Percentiles rank a stretch among this genome's conserved stretches.
These are phyloP conservation scores for Syzygium aromaticum DNA, from an alignment of 345 rosid genomes.

Conservation along the genomic window DNA sequence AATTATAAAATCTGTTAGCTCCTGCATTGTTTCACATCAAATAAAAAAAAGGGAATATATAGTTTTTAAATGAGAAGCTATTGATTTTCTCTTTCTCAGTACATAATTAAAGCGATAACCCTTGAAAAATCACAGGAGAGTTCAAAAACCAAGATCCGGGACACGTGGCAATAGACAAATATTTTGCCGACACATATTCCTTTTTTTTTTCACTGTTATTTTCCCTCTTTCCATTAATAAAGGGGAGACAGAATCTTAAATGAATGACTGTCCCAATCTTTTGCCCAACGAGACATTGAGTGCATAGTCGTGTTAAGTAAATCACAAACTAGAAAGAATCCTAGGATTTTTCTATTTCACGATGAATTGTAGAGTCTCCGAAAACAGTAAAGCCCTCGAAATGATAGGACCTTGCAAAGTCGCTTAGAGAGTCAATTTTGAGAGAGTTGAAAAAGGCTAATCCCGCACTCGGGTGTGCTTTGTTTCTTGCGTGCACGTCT, in stretches of 20 bases:
- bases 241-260: not conserved
- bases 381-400: not conserved
- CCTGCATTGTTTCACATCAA: not conserved
- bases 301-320: not conserved
- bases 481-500: not conserved
- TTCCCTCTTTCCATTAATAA: not conserved
- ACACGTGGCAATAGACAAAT: not conserved
- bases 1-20: not conserved
- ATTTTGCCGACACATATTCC: not conserved
- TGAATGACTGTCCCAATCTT: not conserved
- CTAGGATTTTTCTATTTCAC: not conserved
- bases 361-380: not conserved
- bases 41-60: not conserved
- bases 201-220: not conserved
- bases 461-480: not conserved
- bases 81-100: not conserved
- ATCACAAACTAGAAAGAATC: not conserved
- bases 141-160: not conserved
- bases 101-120: not conserved
- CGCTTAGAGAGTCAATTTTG: not conserved
- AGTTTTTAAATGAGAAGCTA: not conserved
- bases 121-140: not conserved
- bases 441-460: not conserved
- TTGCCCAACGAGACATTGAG: not conserved
- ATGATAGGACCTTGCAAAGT: not conserved